Evolutionary conservation across 768 basidiomycete species (phyloP).

Genomic region (Pisolithus microcarpus): DNA sequence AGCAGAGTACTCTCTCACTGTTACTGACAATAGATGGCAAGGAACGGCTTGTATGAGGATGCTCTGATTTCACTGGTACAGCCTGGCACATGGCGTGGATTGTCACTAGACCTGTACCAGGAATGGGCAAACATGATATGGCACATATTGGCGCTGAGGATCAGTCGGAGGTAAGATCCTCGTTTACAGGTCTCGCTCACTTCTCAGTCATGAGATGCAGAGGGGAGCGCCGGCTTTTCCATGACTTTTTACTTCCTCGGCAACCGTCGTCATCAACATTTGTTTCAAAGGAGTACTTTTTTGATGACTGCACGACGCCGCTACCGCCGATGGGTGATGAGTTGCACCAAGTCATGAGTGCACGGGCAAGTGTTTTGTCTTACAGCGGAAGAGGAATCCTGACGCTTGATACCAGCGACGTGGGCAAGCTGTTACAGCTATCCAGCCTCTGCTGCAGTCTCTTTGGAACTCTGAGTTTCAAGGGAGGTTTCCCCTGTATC

Average conservation of each 20-base stretch:
- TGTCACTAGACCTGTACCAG: conserved; percentile 58
- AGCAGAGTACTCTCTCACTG: conserved; percentile 3
- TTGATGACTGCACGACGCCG: conserved; percentile 29
- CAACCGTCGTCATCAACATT: conserved; percentile 47
- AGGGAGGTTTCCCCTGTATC: conserved; percentile 57
- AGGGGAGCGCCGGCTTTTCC: conserved; percentile 57
- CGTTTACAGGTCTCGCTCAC: background rate
- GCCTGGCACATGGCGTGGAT: conserved; percentile 61
- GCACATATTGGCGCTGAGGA: conserved; percentile 64
- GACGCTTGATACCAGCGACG: conserved; percentile 39
- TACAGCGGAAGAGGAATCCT: conserved; percentile 10
- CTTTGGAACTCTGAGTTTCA: conserved; percentile 80
- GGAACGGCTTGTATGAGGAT: conserved; percentile 60
- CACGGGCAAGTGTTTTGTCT: conserved; percentile 27
- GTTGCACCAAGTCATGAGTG: conserved; percentile 37
- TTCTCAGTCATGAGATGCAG: conserved; percentile 22
- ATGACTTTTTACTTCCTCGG: conserved; percentile 57
- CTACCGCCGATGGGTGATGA: conserved; percentile 36
- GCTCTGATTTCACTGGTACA: conserved; percentile 59
- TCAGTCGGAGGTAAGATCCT: conserved; percentile 54
- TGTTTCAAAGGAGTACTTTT: conserved; percentile 51
- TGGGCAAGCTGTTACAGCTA: conserved; percentile 53
- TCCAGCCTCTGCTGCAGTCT: conserved; percentile 62
- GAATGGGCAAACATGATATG: conserved; percentile 73
- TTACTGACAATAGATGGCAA: conserved; percentile 42